Evolutionary conservation across 176 grass and related monocot species (phyloP), one percentile per base, ranked within the genome.

Genomic region (Poa pratensis): DNA sequence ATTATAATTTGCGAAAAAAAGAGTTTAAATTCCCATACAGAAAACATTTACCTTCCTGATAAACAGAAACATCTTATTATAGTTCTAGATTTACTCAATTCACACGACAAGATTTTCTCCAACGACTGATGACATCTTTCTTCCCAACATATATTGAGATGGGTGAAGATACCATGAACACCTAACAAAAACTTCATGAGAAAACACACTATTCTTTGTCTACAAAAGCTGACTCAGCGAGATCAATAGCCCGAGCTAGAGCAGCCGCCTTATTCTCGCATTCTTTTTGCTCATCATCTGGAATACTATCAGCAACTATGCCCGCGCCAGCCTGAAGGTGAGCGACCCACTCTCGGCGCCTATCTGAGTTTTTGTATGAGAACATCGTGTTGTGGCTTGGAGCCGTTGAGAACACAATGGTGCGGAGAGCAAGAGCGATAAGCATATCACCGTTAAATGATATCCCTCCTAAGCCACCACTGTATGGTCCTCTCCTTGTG

Each of bases 261-360:
- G 87, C 93, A 5, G 93, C 96, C 1, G 96, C 96, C 86, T 95
- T 98, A 46, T 95, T 98, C 76, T 98, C 91, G 13, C 96, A 95
- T 76, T 98, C 96, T 20, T 84, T 86, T 40, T 95, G 93, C 70
- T 95, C 96, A 3, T 98, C 96, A 1, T 98, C 91, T 23, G 96
- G 96, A 50, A 78, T 83, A 76, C 96, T 98, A 85, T 98, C 96
- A 12, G 96, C 96, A 43, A 98, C 96, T 65, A 98, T 95, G 76
- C 93, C 96, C 0, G 93, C 96, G 65, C 93, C 91, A 62, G 96
- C 91, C 81, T 97, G 94, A 49, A 97, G 89, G 79, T 97, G 94
- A 68, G 94, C 94, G 10, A 91, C 83, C 94, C 94, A 97, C 50
- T 97, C 94, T 34, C 88, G 87, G 12, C 89, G 91, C 53, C 85